These are phyloP conservation scores for Septoria linicola DNA, from an alignment of 2,329 filamentous ascomycete genomes.

Conservation along the genomic window DNA sequence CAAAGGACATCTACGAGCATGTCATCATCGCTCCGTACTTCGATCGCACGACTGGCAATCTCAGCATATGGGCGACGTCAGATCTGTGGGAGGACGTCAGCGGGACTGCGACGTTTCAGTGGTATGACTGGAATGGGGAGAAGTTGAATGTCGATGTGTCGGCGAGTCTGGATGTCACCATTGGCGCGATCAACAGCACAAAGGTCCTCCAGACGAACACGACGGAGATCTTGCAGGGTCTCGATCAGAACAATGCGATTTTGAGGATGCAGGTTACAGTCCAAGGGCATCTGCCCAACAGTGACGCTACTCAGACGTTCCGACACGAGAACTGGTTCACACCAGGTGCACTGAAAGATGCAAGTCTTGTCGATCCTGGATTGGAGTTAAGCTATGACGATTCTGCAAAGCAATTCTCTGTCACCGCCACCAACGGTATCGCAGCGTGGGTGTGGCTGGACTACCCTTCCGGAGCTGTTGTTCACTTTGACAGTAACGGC, in stretches of 20 bases:
- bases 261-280: slow-evolving; percentile 49
- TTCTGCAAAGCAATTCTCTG: slow-evolving; percentile 43
- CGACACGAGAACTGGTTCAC: slow-evolving; percentile 54
- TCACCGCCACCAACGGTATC: slow-evolving; percentile 50
- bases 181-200: slow-evolving; percentile 56
- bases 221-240: slow-evolving; percentile 36
- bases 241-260: slow-evolving; percentile 42
- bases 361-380: slow-evolving; percentile 52
- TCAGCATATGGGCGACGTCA: slow-evolving; percentile 57
- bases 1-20: slow-evolving; percentile 57
- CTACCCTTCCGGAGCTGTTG: slow-evolving; percentile 50
- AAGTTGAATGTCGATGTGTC: slow-evolving; percentile 42
- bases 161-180: slow-evolving; percentile 40
- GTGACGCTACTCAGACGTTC: slow-evolving; percentile 43
- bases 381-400: slow-evolving; percentile 42
- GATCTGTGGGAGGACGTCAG: slow-evolving; percentile 55
- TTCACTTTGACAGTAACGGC: slow-evolving; percentile 55
- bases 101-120: slow-evolving; percentile 51
- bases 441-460: slow-evolving; percentile 58
- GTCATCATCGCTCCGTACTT: slow-evolving; percentile 61
- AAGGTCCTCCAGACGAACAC: slow-evolving; percentile 45
- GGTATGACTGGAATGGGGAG: slow-evolving; percentile 53
- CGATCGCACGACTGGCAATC: slow-evolving; percentile 50
- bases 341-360: slow-evolving; percentile 47
- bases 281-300: slow-evolving; percentile 50